Conservation (phyloP, 176 grass and related monocot genomes). For the Carex cristatella region DNA sequence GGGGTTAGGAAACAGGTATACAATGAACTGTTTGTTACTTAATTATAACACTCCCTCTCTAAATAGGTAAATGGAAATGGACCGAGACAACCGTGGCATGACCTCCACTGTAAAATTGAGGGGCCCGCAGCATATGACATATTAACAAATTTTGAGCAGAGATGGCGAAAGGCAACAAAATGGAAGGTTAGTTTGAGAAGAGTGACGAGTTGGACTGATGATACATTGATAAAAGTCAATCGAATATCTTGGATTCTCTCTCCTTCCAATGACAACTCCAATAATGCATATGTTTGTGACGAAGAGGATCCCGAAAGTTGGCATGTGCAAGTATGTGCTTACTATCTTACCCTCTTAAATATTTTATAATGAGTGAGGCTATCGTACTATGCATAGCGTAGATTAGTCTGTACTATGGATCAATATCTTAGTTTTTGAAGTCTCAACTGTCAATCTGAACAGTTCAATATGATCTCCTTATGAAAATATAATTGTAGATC, state of each 20-base stretch:
- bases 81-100: conserved; percentile 59
- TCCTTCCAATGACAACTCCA: conserved; percentile 18
- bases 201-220: conserved; percentile 45
- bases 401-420: too few species aligned
- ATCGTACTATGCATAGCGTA: too few species aligned
- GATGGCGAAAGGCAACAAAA: conserved; percentile 55
- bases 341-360: neutral
- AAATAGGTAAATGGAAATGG: conserved; percentile 35
- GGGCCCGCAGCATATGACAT: conserved; percentile 54
- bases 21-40: neutral
- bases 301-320: conserved; percentile 52
- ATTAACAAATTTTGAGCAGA: conserved; percentile 56
- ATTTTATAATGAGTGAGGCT: too few species aligned
- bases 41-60: neutral
- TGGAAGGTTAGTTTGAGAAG: conserved; percentile 53
- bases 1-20: neutral
- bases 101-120: conserved; percentile 56
- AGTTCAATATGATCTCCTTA: too few species aligned
- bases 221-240: conserved; percentile 52
- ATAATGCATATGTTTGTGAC: conserved; percentile 27
- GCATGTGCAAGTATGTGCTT: conserved; percentile 44
- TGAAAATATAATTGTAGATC: too few species aligned
- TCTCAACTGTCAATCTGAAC: too few species aligned
- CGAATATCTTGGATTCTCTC: conserved; percentile 58
- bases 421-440: too few species aligned